Evolutionary conservation across 1,139 yeast genomes (phyloP).

Genomic region (Protomyces gravidus): DNA sequence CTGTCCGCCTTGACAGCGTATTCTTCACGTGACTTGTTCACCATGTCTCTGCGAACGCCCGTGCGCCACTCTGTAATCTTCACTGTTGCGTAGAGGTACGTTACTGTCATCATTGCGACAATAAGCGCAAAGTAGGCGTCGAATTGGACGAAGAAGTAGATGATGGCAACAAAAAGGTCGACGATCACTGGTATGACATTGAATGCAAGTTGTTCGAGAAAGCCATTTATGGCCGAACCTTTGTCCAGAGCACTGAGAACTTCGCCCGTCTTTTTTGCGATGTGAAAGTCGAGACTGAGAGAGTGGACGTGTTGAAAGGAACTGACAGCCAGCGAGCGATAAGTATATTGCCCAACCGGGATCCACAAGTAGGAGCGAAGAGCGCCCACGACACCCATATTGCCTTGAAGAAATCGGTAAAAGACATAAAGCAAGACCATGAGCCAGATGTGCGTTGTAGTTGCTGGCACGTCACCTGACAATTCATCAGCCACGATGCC

Average conservation of each 20-base stretch:
- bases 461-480: constrained; percentile 24
- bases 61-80: constrained; percentile 95
- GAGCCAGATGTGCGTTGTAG: constrained; percentile 55
- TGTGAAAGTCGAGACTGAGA: constrained; percentile 83
- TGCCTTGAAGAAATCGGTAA: constrained; percentile 52
- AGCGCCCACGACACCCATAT: constrained; percentile 78
- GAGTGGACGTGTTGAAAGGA: constrained; percentile 78
- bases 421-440: constrained; percentile 85
- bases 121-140: constrained; percentile 83
- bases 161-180: constrained; percentile 67
- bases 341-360: constrained; percentile 91
- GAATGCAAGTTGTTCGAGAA: constrained; percentile 58
- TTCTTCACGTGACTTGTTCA: constrained; percentile 89
- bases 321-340: constrained; percentile 77
- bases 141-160: constrained; percentile 86
- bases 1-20: constrained; percentile 92
- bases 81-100: constrained; percentile 81
- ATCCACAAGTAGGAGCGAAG: constrained; percentile 91
- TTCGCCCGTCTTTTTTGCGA: constrained; percentile 90
- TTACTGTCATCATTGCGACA: constrained; percentile 76
- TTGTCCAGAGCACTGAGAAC: constrained; percentile 90
- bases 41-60: constrained; percentile 80
- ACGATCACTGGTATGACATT: constrained; percentile 87
- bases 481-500: constrained; percentile 33
- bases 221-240: constrained; percentile 93